A percentile compares a stretch with the other conserved stretches of the same genome.
Conservation (phyloP, 805 yeast genomes). For the Ogataea salicorniae region DNA sequence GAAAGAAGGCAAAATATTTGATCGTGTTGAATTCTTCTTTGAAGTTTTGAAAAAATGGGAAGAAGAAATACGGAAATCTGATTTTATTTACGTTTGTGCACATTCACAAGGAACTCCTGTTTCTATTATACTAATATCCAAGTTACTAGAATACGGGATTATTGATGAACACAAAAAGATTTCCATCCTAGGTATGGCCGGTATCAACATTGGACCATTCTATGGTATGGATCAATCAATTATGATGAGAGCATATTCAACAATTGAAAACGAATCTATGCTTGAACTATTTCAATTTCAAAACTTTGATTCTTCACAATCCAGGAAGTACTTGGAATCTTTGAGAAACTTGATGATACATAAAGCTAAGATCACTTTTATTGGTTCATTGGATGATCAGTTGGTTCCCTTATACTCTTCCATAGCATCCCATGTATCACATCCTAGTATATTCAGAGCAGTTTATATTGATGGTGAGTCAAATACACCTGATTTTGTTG, state of each 20-base stretch:
- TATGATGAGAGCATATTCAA: conserved; percentile 81
- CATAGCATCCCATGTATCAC: conserved; percentile 71
- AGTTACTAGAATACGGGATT: conserved; percentile 57
- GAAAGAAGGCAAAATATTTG: conserved; percentile 86
- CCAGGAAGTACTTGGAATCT: conserved; percentile 64
- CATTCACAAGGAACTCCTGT: conserved; percentile 98
- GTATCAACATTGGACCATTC: conserved; percentile 90
- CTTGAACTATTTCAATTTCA: conserved; percentile 86
- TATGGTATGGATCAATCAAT: conserved; percentile 83
- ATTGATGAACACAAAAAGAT: conserved; percentile 43
- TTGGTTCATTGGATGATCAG: conserved; percentile 92
- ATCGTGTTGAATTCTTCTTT: conserved; percentile 77
- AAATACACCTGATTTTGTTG: conserved; percentile 72
- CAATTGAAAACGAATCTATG: conserved; percentile 84
- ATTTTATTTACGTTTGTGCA: conserved; percentile 84
- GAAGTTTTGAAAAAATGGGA: conserved; percentile 65
- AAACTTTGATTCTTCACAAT: conserved; percentile 64
- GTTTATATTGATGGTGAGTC: conserved; percentile 84
- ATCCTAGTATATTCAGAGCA: conserved; percentile 86
- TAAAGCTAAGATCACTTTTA: conserved; percentile 73
- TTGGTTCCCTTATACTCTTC: conserved; percentile 90
- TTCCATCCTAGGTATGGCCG: conserved; percentile 90
- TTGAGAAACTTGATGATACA: conserved; percentile 57
- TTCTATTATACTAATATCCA: conserved; percentile 70
- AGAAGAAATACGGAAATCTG: conserved; percentile 47